These are phyloP conservation scores for Bertia moriformis DNA, from an alignment of 2,329 filamentous ascomycete genomes.

Conservation along the genomic window DNA sequence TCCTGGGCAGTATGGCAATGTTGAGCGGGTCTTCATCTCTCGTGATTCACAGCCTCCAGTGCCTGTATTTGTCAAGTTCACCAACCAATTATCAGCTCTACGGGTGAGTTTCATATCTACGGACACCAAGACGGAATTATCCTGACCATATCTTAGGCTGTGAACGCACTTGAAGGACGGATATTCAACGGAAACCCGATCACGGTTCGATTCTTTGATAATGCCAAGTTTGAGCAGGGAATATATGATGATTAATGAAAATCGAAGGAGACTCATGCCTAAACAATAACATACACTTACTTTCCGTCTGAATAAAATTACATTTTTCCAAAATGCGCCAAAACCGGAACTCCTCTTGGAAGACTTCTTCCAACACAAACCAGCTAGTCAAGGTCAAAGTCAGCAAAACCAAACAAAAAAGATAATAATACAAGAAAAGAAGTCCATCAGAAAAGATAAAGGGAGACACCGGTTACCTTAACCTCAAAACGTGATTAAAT, in stretches of 20 bases:
- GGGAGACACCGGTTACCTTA: no score
- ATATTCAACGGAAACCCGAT: slow-evolving; percentile 82
- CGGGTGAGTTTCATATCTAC: slow-evolving; percentile 39
- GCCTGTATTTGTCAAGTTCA: slow-evolving; percentile 82
- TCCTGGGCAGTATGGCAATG: slow-evolving; percentile 58
- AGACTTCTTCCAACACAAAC: no score
- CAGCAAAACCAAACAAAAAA: no score
- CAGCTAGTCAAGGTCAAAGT: no score
- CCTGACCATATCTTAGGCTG: slow-evolving; percentile 38
- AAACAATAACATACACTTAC: no score
- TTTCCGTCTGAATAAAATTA: no score
- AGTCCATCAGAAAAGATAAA: no score
- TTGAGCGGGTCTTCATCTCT: slow-evolving; percentile 68
- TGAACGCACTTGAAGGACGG: slow-evolving; percentile 76
- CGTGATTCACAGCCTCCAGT: slow-evolving; percentile 32
- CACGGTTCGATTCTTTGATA: slow-evolving; percentile 66
- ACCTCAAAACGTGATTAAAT: no score
- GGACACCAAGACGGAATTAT: neutral
- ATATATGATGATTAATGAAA: slow-evolving; percentile 20
- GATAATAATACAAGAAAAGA: no score
- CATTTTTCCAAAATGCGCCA: no score
- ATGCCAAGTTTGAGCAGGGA: slow-evolving; percentile 66
- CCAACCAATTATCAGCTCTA: slow-evolving; percentile 67
- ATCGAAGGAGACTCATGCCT: no score
- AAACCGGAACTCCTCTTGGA: no score